Conservation (phyloP, 306 rosid species). For the Gynostemma pentaphyllum region DNA sequence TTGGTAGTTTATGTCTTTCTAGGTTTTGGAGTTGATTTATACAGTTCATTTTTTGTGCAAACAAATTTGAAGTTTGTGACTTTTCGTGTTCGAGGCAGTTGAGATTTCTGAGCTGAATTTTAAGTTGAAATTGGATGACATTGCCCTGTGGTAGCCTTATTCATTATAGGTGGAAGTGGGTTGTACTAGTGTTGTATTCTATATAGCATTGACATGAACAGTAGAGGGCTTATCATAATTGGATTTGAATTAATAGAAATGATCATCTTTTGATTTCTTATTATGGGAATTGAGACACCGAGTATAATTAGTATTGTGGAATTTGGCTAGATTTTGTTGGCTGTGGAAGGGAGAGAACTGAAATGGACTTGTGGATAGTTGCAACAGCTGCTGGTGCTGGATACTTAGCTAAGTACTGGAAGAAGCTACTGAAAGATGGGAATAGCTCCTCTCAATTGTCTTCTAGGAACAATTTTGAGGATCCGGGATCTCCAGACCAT, state of each 20-base stretch:
- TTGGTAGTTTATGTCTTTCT: background rate
- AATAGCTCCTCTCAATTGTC: conserved; percentile 1
- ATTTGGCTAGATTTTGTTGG: background rate
- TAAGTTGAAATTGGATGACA: background rate
- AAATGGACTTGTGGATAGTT: conserved; percentile 83
- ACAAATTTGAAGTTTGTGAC: background rate
- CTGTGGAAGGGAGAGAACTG: conserved; percentile 19
- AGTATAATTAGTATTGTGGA: background rate
- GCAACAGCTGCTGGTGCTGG: conserved; percentile 79
- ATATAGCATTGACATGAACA: background rate
- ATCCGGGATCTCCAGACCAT: background rate
- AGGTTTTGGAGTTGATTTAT: background rate
- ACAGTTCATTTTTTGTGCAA: background rate
- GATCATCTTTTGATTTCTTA: background rate
- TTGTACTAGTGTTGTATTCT: background rate
- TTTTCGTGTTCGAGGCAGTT: background rate
- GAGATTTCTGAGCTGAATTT: background rate
- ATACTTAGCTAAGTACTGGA: conserved; percentile 67
- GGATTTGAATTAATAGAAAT: background rate
- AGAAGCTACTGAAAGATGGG: conserved; percentile 12
- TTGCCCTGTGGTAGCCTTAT: background rate
- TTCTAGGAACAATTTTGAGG: conserved; percentile 1
- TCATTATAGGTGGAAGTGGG: background rate
- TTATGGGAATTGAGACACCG: background rate
- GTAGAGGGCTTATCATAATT: background rate